Evolutionary conservation across 371 early-diverging fungal genomes (phyloP), one percentile per base, ranked within the genome.

Genomic region (Blakeslea trispora): DNA sequence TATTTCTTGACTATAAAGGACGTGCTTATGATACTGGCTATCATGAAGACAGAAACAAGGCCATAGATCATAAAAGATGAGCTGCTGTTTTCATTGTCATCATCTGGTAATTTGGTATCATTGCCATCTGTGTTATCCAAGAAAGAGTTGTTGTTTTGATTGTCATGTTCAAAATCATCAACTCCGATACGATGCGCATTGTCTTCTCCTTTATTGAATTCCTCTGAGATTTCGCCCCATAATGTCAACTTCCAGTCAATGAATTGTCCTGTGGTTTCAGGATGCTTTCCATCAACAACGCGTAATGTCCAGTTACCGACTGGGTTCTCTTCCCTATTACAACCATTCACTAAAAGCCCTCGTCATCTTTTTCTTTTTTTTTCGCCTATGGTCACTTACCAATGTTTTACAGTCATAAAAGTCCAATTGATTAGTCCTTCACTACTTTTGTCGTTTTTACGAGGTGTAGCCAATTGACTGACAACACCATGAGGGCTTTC

Each of bases 361-460:
- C n/a, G n/a, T n/a, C n/a, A n/a, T n/a, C n/a, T n/a, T n/a, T n/a
- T n/a, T n/a, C n/a, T n/a, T n/a, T n/a, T n/a, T n/a, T n/a, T n/a
- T n/a, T n/a, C n/a, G n/a, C n/a, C n/a, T n/a, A n/a, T 5, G n/a
- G 18, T 32, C 44, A 14, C 42, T 55, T 74, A 91, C 99, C 99
- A 98, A 63, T 97, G 97, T 72, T 90, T 92, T 34, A 98, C 95
- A 17, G 84, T 87, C 93, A 94, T 94, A 59, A 97, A 91, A 9
- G 93, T 95, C 97, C 98, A 98, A 61, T 89, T 77, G 15, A 46
- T 23, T 45, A 94, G 86, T 1, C 99, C 99, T 2, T 66, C 71
- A 3, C 50, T 61, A 65, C 82, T 83, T 9, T 59, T 57, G 66
- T 98, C 99, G 50, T 61, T 66, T 9, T 66, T 75, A 8, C 99